These are phyloP conservation scores for Penicillium sp. DNA, from an alignment of 2,329 filamentous ascomycete species.

Conservation along the genomic window DNA sequence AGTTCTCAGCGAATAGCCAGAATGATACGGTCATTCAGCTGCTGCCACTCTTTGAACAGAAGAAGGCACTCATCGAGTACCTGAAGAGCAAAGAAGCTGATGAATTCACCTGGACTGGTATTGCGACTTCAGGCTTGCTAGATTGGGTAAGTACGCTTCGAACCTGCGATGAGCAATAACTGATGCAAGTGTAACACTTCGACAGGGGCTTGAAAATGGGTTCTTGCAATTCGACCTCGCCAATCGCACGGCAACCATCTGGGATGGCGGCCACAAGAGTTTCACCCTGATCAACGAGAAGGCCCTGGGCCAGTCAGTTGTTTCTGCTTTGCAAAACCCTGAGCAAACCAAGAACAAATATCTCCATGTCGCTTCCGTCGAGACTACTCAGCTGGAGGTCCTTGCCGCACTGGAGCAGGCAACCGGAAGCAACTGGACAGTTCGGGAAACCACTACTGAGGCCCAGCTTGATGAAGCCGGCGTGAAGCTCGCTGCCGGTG, in stretches of 20 bases:
- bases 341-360: slow-evolving; percentile 64
- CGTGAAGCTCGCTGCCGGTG: slow-evolving; percentile 29
- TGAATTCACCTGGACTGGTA: slow-evolving; percentile 64
- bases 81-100: slow-evolving; percentile 56
- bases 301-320: slow-evolving; percentile 60
- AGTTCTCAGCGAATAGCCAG: slow-evolving; percentile 40
- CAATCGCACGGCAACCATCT: slow-evolving; percentile 59
- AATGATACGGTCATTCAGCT: slow-evolving; percentile 33
- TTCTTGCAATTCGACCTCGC: slow-evolving; percentile 60
- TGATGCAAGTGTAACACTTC: neutral
- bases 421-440: slow-evolving; percentile 58
- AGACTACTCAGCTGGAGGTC: slow-evolving; percentile 64
- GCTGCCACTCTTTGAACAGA: slow-evolving; percentile 34
- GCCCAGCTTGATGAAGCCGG: slow-evolving; percentile 27
- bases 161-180: neutral
- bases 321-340: slow-evolving; percentile 56
- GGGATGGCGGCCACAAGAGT: slow-evolving; percentile 62
- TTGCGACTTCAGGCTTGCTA: slow-evolving; percentile 66
- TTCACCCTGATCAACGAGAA: slow-evolving; percentile 60
- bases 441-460: slow-evolving; percentile 48
- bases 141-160: slow-evolving; percentile 55
- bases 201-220: slow-evolving; percentile 53
- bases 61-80: slow-evolving; percentile 54
- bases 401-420: slow-evolving; percentile 60
- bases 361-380: slow-evolving; percentile 63